These are phyloP conservation scores for Piloderma croceum DNA, from an alignment of 768 basidiomycete species.

Conservation along the genomic window DNA sequence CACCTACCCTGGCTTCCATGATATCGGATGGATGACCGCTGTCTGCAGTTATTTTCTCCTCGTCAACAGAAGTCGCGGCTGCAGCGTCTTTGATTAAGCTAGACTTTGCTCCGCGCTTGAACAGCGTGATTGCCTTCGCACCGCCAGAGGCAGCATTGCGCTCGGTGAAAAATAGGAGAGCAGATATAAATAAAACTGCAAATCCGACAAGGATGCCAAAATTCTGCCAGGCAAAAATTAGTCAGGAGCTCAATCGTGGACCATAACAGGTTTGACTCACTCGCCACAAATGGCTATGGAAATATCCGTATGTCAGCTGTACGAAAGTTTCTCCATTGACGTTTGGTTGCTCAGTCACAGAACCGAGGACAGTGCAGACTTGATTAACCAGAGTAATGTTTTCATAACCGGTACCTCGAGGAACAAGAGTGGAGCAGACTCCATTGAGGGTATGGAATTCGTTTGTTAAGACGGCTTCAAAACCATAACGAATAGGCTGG, in stretches of 20 bases:
- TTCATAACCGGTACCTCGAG: constrained; percentile 59
- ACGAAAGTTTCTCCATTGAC: constrained; percentile 57
- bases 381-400: constrained; percentile 55
- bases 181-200: constrained; percentile 47
- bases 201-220: constrained; percentile 69
- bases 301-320: constrained; percentile 40
- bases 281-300: background rate
- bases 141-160: constrained; percentile 7
- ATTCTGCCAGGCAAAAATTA: no score
- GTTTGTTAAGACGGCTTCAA: constrained; percentile 72
- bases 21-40: no score
- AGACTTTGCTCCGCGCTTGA: background rate
- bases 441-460: constrained; percentile 74
- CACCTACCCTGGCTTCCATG: no score
- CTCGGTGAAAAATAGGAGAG: constrained; percentile 59
- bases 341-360: constrained; percentile 48
- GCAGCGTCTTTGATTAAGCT: no score
- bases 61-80: no score
- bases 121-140: background rate
- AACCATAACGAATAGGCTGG: constrained; percentile 65
- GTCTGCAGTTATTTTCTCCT: no score
- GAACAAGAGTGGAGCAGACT: constrained; percentile 51
- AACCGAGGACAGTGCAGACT: constrained; percentile 70
- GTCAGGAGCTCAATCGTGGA: no score
- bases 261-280: no score